Evolutionary conservation across 257 asterid genomes (phyloP).

Genomic region (Forsythia viridissima): DNA sequence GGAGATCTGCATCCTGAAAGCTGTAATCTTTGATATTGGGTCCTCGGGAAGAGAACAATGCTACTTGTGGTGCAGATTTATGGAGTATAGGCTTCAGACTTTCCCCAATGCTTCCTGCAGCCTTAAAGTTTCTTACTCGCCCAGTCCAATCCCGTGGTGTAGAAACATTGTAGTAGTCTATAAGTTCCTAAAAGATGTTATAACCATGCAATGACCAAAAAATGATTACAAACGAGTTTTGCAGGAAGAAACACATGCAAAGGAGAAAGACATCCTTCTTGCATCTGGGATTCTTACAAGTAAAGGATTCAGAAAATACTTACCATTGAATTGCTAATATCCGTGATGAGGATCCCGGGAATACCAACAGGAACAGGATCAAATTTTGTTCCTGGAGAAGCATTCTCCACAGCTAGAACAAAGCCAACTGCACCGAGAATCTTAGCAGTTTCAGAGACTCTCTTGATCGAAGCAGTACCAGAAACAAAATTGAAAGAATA

Average conservation of each 20-base stretch:
- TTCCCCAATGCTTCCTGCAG: constrained; percentile 82
- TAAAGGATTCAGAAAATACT: constrained; percentile 5
- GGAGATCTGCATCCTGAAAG: constrained; percentile 90
- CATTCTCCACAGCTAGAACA: constrained; percentile 94
- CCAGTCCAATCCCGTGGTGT: constrained; percentile 97
- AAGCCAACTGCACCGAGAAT: constrained; percentile 92
- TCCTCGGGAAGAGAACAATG: constrained; percentile 94
- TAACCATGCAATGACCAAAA: constrained; percentile 10
- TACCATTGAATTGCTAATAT: constrained; percentile 74
- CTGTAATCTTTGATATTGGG: constrained; percentile 95
- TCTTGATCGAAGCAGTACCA: constrained; percentile 88
- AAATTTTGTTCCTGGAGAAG: constrained; percentile 88
- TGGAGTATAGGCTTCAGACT: constrained; percentile 85
- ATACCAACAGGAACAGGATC: constrained; percentile 86
- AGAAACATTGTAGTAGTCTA: constrained; percentile 81
- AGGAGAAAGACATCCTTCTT: not conserved
- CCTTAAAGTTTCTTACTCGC: constrained; percentile 84
- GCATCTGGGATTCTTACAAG: not conserved
- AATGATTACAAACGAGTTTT: not conserved
- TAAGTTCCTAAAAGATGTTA: constrained; percentile 60
- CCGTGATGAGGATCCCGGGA: constrained; percentile 90
- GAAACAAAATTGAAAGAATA: constrained; percentile 87
- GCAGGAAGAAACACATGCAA: not conserved
- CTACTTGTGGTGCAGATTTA: constrained; percentile 97
- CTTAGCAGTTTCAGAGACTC: constrained; percentile 78